Base-by-base conservation (phyloP, 1,284 basidiomycete species). In the Cutaneotrichosporon sp. region DNA sequence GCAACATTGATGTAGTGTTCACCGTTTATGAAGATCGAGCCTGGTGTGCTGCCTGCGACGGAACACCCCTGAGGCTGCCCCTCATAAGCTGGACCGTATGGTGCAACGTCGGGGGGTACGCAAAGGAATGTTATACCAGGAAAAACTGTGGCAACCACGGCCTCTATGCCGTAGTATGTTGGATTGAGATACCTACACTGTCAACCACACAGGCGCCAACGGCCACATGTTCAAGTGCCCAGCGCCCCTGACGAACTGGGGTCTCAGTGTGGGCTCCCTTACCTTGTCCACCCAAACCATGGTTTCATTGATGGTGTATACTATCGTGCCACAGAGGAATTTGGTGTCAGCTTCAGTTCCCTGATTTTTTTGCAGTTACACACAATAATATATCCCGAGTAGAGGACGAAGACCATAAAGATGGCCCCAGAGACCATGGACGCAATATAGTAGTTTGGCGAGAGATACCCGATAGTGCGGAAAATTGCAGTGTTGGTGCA, bases 71-170 rank as follows among this genome's bases (percentile, higher is more conserved):
- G 51, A 1, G 59, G 60, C 9, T 48, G 44, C 16, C 57, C 61
- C 1, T 35, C 50, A 52, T 71, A 79, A 0, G 55, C 63, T 11
- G 63, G 56, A 0, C 75, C 76, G 32, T 66, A 70, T 0, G 78
- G 75, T 1, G 74, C 70, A 32, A 78, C 74, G 3, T 66, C 59
- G 3, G 68, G 65, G n/a, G 59, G 57, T 3, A 60, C 59, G 48
- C 78, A 78, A 24, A 70, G 60, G 43, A 74, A 64, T 2, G 60
- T 58, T 7, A 70, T 51, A 3, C 71, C 71, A n/a, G 62, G 56
- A 46, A 80, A 76, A 66, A 80, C 78, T 65, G 78, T 77, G 12
- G 55, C 38, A 31, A 62, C 46, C 16, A 67, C 44, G 8, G 64
- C 65, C 46, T 68, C 66, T 51, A 70, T 54, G 3, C 54, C 54